These are phyloP conservation scores for Leucocoprinus leucothites DNA, from an alignment of 768 basidiomycete genomes.

Conservation along the genomic window DNA sequence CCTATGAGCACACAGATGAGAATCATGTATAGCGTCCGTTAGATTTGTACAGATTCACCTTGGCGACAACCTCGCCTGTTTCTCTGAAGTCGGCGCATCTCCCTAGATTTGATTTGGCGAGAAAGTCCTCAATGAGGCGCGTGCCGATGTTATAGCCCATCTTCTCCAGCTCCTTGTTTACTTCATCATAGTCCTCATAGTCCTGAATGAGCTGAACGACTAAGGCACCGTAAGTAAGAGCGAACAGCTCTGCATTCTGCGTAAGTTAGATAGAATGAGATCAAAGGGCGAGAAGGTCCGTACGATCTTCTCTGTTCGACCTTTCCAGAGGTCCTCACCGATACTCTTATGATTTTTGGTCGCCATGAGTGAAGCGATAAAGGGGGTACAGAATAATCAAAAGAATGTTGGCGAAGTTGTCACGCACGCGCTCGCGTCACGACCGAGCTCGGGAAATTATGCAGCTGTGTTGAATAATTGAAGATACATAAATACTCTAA, in stretches of 20 bases:
- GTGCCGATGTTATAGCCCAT: conserved; percentile 99
- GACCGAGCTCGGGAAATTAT: neutral
- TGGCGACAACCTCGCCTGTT: conserved; percentile 92
- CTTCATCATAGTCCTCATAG: conserved; percentile 95
- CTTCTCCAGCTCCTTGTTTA: conserved; percentile 96
- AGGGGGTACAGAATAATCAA: neutral
- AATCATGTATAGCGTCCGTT: neutral
- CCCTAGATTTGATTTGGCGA: conserved; percentile 90
- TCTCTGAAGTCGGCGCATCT: conserved; percentile 92
- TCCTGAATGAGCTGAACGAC: conserved; percentile 99
- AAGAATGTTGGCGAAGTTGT: neutral
- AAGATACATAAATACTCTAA: neutral
- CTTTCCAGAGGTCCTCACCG: conserved; percentile 96
- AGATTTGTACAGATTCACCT: conserved; percentile 49
- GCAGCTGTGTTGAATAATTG: neutral
- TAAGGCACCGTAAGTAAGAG: conserved; percentile 94
- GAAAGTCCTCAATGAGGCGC: conserved; percentile 93
- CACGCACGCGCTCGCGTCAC: conserved; percentile 22
- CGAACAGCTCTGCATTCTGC: conserved; percentile 96
- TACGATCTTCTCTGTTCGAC: conserved; percentile 92
- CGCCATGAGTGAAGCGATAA: conserved; percentile 48
- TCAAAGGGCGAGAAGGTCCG: conserved; percentile 22
- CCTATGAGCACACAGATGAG: conserved; percentile 40
- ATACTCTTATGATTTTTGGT: conserved; percentile 83
- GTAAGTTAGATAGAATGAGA: conserved; percentile 19